A percentile compares a stretch with the other conserved stretches of the same genome.
Evolutionary conservation across 179 eudicot species (phyloP).

Genomic region (Monotropa hypopitys): DNA sequence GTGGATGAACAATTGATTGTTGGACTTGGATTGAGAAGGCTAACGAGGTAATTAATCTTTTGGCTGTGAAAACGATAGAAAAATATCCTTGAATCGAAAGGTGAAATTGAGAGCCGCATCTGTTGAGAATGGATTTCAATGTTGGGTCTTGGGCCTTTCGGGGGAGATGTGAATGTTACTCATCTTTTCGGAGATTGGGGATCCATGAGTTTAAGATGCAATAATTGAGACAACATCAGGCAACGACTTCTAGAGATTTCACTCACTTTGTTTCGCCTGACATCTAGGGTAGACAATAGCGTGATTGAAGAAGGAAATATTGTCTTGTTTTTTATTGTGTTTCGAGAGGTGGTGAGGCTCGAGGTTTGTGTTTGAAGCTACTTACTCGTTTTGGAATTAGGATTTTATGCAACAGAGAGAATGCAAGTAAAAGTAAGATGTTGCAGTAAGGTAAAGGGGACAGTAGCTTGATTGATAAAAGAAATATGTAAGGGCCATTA

Average conservation of each 20-base stretch:
- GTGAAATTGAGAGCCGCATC: not conserved
- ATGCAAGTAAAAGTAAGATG: too few species aligned
- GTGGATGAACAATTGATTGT: not conserved
- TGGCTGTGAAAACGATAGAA: too few species aligned
- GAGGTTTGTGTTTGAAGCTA: too few species aligned
- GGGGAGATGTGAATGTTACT: not conserved
- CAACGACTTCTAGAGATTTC: not conserved
- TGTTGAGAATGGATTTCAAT: not conserved
- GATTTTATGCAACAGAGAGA: too few species aligned
- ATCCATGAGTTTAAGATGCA: not conserved
- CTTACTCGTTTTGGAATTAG: too few species aligned
- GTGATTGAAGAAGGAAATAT: not conserved
- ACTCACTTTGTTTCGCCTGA: not conserved
- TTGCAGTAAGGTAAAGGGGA: too few species aligned
- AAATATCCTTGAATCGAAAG: not conserved
- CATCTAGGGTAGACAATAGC: not conserved
- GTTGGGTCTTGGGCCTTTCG: not conserved
- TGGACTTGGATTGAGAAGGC: not conserved
- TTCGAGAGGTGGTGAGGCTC: too few species aligned
- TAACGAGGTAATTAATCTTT: not conserved
- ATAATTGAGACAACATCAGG: not conserved
- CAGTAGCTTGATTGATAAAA: not conserved
- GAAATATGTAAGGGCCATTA: not conserved
- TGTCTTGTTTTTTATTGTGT: too few species aligned
- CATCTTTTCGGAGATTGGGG: too few species aligned